Percentiles rank a stretch among this genome's conserved stretches.
These are phyloP conservation scores for Fusarium drepaniforme DNA, from an alignment of 2,329 filamentous ascomycete species.

Conservation along the genomic window DNA sequence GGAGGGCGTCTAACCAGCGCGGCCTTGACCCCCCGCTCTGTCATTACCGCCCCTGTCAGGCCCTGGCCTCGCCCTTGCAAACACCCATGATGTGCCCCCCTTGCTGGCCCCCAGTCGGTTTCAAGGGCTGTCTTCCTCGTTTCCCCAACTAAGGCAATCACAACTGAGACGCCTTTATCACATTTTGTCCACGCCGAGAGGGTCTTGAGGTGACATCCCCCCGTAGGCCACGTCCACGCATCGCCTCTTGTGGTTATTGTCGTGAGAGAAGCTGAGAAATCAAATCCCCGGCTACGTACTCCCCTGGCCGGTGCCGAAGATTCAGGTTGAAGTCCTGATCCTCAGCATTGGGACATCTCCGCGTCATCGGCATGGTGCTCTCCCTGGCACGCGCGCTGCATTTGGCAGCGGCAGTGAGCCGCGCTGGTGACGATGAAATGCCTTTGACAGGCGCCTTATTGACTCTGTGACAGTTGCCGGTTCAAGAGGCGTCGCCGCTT, in stretches of 20 bases:
- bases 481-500: slow-evolving; percentile 20
- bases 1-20: slow-evolving; percentile 33
- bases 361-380: slow-evolving; percentile 6
- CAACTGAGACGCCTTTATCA: slow-evolving; percentile 32
- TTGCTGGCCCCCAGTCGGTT: slow-evolving; percentile 19
- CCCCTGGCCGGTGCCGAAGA: slow-evolving; percentile 11
- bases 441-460: slow-evolving; percentile 16
- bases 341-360: neutral
- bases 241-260: slow-evolving; percentile 17
- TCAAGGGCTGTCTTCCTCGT: slow-evolving; percentile 31
- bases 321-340: slow-evolving; percentile 1
- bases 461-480: slow-evolving; percentile 6
- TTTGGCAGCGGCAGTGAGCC: slow-evolving; percentile 3
- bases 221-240: neutral
- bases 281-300: neutral
- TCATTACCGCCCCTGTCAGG: slow-evolving; percentile 31
- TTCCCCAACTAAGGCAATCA: slow-evolving; percentile 40
- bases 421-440: neutral
- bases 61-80: slow-evolving; percentile 29
- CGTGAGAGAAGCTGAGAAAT: slow-evolving; percentile 7
- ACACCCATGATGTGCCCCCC: slow-evolving; percentile 25
- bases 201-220: slow-evolving; percentile 3
- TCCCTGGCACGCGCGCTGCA: slow-evolving; percentile 10
- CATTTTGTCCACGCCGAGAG: slow-evolving; percentile 16
- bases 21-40: slow-evolving; percentile 31